Base-by-base conservation (phyloP, 2,329 filamentous ascomycete species). In the Colletotrichum lini region DNA sequence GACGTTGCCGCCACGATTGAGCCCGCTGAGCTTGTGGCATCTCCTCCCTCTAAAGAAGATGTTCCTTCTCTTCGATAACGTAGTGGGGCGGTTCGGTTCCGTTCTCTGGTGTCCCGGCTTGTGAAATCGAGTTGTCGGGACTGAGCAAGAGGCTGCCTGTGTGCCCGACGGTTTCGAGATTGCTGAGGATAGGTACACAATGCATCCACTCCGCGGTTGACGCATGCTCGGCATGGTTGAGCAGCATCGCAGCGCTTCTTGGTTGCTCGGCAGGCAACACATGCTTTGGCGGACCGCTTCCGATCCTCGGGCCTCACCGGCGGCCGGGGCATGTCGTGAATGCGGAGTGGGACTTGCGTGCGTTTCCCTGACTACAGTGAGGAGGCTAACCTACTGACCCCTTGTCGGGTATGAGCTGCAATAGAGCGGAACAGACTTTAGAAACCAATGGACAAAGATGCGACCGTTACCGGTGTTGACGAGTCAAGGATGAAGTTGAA, bases 181-280 rank as follows among this genome's bases (percentile, higher is more conserved):
- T 62, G 65, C 18, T 68, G 50, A 8, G 50, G 38, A 16, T 68
- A 68, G 2, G 54, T 45, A 21, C 65, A 68, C 44, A 44, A 35
- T 10, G 65, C 18, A 5, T 21, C 59, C 9, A 47, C 45, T 21
- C 65, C 65, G 30, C 65, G 44, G 21, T 68, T 64, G 15, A 64
- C 26, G 50, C 65, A 68, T 2, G 65, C 35, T 9, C 18, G 60
- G 72, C 86, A 88, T 1, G 86, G 86, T 2, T 83, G 82, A 0
- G 80, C 81, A 12, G 84, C 85, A 66, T 83, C 84, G 75, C 86
- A 88, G 72, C 85, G 79, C 77, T 87, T 88, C 78, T 88, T 88
- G 10, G 85, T 83, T 16, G 81, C 79, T 40, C 85, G 82, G 73
- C 86, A 88, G 7, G 82, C 76, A 57, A 81, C 80, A 73, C 86